Percentiles rank a stretch among this genome's conserved stretches.
Conservation (phyloP, 768 basidiomycete genomes). For the Auricularia auricula-judae region DNA sequence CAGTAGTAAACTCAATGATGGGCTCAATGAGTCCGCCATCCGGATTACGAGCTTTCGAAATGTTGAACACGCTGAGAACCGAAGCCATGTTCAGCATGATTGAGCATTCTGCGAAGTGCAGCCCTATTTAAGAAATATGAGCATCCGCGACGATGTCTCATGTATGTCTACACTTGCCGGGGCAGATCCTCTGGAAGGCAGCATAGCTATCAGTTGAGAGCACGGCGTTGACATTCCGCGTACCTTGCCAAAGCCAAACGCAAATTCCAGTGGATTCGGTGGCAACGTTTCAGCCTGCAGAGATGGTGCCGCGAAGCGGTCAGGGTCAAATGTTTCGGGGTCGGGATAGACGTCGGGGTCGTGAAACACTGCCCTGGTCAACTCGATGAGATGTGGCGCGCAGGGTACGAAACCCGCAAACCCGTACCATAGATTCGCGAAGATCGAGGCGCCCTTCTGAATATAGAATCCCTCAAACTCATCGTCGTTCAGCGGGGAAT, state of each 20-base stretch:
- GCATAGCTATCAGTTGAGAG: background rate
- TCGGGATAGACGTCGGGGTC: background rate
- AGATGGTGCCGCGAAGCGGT: background rate
- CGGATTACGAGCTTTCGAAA: background rate
- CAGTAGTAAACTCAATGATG: background rate
- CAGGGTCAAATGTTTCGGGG: background rate
- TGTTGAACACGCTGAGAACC: background rate
- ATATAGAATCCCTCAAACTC: slow-evolving; percentile 17
- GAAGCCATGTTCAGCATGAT: background rate
- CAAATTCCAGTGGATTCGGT: background rate
- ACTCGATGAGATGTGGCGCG: background rate
- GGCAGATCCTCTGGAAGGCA: background rate
- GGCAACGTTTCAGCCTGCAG: background rate
- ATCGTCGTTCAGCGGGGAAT: slow-evolving; percentile 12
- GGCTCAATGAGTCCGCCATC: background rate
- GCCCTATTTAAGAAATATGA: background rate
- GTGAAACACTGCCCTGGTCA: background rate
- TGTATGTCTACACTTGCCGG: background rate
- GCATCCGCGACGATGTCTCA: background rate
- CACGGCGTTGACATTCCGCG: background rate
- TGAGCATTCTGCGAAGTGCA: background rate
- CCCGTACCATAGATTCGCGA: slow-evolving; percentile 16
- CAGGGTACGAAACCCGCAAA: background rate
- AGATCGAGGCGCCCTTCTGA: slow-evolving; percentile 14
- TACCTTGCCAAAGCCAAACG: background rate